These are phyloP conservation scores for Tolypocladium guangdongense DNA, from an alignment of 2,329 filamentous ascomycete species.

Conservation along the genomic window DNA sequence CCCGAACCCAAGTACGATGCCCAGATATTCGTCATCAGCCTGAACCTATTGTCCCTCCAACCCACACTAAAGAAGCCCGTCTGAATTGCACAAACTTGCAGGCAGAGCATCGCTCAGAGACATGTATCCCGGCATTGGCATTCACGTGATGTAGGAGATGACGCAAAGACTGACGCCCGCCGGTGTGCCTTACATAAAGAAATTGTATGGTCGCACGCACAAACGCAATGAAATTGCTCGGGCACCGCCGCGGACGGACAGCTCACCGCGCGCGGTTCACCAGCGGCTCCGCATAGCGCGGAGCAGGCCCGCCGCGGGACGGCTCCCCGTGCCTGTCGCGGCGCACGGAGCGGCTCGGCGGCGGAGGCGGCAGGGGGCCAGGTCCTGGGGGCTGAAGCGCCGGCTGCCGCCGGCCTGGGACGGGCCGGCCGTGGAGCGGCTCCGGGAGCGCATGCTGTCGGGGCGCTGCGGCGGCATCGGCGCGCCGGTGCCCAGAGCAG, in stretches of 20 bases:
- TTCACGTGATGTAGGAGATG: background rate
- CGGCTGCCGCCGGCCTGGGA: background rate
- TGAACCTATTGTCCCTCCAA: background rate
- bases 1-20: background rate
- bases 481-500: background rate
- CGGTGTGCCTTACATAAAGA: background rate
- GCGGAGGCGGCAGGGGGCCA: conserved; percentile 14
- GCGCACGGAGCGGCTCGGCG: conserved; percentile 16
- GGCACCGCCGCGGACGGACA: background rate
- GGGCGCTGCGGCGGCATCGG: background rate
- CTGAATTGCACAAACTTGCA: background rate
- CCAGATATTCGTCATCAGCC: background rate
- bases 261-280: conserved; percentile 16
- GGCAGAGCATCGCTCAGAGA: background rate
- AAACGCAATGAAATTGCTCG: background rate
- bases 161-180: background rate
- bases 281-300: conserved; percentile 16
- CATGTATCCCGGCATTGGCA: background rate
- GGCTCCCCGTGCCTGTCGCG: conserved; percentile 7
- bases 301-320: background rate
- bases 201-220: too few species aligned
- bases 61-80: background rate
- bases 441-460: conserved; percentile 7
- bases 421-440: conserved; percentile 13
- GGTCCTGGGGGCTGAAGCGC: background rate